Evolutionary conservation across 345 rosid genomes (phyloP).

Genomic region (Viola odorata): DNA sequence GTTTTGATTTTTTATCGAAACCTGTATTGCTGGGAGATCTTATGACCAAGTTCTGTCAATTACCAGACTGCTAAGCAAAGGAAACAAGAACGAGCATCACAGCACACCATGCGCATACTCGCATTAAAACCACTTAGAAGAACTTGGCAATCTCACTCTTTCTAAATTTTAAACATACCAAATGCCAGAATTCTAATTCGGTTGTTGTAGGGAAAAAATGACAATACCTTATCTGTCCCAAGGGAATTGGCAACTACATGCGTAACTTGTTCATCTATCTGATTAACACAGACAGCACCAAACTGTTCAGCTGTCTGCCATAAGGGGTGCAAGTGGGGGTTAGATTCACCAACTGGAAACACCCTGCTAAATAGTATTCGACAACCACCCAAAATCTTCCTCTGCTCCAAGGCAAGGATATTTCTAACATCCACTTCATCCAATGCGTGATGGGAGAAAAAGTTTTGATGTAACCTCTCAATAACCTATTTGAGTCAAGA

Average conservation of each 20-base stretch:
- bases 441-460: slow-evolving; percentile 62
- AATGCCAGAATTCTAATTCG: background rate
- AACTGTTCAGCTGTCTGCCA: slow-evolving; percentile 99
- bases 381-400: slow-evolving; percentile 80
- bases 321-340: slow-evolving; percentile 86
- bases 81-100: no score
- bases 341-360: slow-evolving; percentile 88
- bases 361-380: slow-evolving; percentile 87
- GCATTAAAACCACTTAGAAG: no score
- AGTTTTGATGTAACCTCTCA: slow-evolving; percentile 68
- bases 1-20: background rate
- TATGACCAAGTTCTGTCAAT: no score
- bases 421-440: slow-evolving; percentile 88
- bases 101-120: no score
- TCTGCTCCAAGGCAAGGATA: slow-evolving; percentile 80
- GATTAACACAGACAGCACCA: slow-evolving; percentile 90
- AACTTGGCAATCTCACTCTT: background rate
- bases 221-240: slow-evolving; percentile 91
- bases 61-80: no score
- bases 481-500: slow-evolving; percentile 55
- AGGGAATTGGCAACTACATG: slow-evolving; percentile 95
- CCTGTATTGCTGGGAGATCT: no score
- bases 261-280: slow-evolving; percentile 84
- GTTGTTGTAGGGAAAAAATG: background rate
- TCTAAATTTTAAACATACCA: background rate